Percentiles rank a stretch among this genome's conserved stretches.
Evolutionary conservation across 257 asterid genomes (phyloP).

Genomic region (Penstemon barbatus): DNA sequence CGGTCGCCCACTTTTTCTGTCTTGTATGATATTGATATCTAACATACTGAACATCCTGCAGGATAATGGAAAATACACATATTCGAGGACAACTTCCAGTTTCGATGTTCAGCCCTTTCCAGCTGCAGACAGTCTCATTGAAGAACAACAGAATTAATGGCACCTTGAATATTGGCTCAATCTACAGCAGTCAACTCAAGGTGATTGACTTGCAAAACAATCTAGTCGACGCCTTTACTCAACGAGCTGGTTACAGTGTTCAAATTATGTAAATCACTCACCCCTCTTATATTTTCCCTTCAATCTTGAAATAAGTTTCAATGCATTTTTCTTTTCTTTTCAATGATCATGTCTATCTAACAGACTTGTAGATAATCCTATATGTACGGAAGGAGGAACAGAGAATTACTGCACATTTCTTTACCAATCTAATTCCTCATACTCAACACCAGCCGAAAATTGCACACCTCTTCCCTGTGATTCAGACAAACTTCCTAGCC

Average conservation of each 20-base stretch:
- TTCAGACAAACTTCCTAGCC: conserved; percentile 49
- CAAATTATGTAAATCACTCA: conserved; percentile 49
- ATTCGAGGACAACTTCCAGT: conserved; percentile 60
- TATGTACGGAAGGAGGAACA: conserved; percentile 48
- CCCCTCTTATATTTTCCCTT: conserved; percentile 4
- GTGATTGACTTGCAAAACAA: conserved; percentile 55
- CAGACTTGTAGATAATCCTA: conserved; percentile 68
- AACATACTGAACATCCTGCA: conserved; percentile 36
- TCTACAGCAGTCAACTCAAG: conserved; percentile 42
- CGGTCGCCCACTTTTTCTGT: conserved; percentile 3
- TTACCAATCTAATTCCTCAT: conserved; percentile 33
- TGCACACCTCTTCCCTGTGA: conserved; percentile 50
- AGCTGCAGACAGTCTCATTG: conserved; percentile 77
- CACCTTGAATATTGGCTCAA: conserved; percentile 45
- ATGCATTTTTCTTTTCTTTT: not conserved
- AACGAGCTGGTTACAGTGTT: conserved; percentile 32
- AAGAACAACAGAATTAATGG: conserved; percentile 49
- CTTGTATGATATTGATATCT: not conserved
- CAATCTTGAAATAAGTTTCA: not conserved
- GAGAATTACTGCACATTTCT: conserved; percentile 46
- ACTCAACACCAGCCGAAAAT: conserved; percentile 54
- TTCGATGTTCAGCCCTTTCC: conserved; percentile 52
- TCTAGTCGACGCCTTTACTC: conserved; percentile 44
- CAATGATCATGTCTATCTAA: conserved; percentile 15
- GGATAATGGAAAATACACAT: conserved; percentile 64